Evolutionary conservation across 1,284 basidiomycete genomes (phyloP).

Genomic region (Entoloma clypeatum): DNA sequence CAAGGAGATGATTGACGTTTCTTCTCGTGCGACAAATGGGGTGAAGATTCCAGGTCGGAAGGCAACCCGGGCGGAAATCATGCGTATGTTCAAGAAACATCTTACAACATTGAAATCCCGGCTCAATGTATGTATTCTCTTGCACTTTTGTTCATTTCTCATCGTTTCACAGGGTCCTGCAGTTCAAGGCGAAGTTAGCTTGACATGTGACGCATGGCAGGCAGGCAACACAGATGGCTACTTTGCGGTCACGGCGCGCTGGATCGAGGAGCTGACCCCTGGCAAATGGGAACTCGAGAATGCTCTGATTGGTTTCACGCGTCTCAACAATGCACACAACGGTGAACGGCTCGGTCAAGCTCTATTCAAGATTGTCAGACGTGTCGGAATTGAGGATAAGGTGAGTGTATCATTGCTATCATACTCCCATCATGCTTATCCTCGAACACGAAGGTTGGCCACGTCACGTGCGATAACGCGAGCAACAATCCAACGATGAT

Average conservation of each 20-base stretch:
- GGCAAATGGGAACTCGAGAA: conserved; percentile 21
- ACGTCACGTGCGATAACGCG: background rate
- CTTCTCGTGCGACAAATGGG: conserved; percentile 25
- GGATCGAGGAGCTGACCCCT: conserved; percentile 24
- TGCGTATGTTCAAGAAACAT: conserved; percentile 1
- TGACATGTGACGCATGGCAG: conserved; percentile 37
- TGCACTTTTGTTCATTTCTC: background rate
- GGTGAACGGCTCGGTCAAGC: conserved; percentile 26
- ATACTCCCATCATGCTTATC: background rate
- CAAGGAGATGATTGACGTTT: too few species aligned
- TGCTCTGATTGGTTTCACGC: conserved; percentile 26
- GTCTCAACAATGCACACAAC: conserved; percentile 25
- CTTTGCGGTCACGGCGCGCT: conserved; percentile 30
- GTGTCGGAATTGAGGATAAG: conserved; percentile 20
- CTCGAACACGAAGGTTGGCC: background rate
- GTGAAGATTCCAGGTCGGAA: conserved; percentile 24
- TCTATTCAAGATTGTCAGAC: conserved; percentile 23
- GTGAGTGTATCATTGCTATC: conserved; percentile 14
- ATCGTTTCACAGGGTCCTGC: conserved; percentile 15
- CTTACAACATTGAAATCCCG: background rate
- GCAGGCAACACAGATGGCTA: conserved; percentile 34
- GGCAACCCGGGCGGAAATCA: conserved; percentile 8
- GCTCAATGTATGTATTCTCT: conserved; percentile 6
- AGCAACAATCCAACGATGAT: conserved; percentile 1
- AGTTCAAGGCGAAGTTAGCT: conserved; percentile 23